These are phyloP conservation scores for Syzygium aqueum DNA, from an alignment of 345 rosid species.

Conservation along the genomic window DNA sequence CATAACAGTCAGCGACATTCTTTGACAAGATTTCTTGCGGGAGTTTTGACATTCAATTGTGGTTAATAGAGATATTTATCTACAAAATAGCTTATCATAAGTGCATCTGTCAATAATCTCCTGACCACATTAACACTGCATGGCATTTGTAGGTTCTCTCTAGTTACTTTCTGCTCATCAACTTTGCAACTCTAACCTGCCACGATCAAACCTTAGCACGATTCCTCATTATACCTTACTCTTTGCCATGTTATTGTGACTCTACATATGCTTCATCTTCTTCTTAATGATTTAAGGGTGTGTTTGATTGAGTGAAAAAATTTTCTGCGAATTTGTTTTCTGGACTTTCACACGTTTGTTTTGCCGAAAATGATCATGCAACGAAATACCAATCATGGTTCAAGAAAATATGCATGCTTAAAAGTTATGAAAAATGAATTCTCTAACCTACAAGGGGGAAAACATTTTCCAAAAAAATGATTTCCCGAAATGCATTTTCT, in stretches of 20 bases:
- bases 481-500: not conserved
- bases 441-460: not conserved
- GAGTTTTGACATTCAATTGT: not conserved
- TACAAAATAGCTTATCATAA: not conserved
- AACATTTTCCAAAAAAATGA: no score
- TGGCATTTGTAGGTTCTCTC: not conserved
- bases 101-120: not conserved
- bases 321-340: accelerated
- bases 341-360: not conserved
- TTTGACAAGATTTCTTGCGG: not conserved
- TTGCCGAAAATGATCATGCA: not conserved
- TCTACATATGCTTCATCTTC: not conserved
- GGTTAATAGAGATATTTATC: not conserved
- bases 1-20: not conserved
- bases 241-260: not conserved
- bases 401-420: not conserved
- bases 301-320: not conserved
- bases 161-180: not conserved
- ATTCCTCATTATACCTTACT: not conserved
- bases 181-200: not conserved
- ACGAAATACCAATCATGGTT: not conserved
- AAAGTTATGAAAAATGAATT: not conserved
- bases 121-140: not conserved
- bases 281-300: not conserved
- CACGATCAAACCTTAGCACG: not conserved